Evolutionary conservation across 768 basidiomycete genomes (phyloP).

Genomic region (Lactarius pseudohatsudake): DNA sequence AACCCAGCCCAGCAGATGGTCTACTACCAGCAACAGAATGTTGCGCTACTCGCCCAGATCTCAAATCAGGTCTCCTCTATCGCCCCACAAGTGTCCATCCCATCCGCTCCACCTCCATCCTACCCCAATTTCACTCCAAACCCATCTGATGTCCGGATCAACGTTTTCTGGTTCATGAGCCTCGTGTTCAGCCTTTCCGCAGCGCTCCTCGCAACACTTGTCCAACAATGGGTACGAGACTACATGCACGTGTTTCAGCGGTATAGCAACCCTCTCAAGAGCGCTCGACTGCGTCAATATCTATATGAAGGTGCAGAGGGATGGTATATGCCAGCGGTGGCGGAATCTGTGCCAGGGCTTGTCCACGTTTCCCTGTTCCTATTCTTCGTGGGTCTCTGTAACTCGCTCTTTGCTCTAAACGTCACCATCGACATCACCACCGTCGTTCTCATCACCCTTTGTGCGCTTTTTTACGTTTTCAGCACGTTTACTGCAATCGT

Average conservation of each 20-base stretch:
- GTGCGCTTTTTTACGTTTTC: background rate
- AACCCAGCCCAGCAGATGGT: background rate
- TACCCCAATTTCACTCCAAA: background rate
- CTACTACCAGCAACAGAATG: background rate
- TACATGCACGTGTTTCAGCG: slow-evolving; percentile 1
- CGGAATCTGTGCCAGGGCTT: background rate
- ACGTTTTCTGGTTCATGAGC: background rate
- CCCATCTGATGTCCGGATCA: background rate
- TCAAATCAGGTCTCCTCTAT: background rate
- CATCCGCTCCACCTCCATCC: background rate
- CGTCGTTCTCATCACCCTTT: background rate
- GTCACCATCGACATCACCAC: background rate
- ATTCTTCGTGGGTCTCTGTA: background rate
- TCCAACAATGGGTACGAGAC: background rate
- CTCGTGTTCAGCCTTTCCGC: background rate
- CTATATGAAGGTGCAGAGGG: background rate
- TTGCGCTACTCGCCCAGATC: background rate
- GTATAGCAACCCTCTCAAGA: background rate
- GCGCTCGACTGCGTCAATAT: background rate
- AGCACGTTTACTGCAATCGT: background rate
- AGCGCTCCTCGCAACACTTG: background rate
- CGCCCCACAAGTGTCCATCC: background rate
- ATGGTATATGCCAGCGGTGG: background rate
- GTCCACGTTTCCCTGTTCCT: background rate
- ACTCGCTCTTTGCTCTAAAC: background rate